Evolutionary conservation across 257 asterid species (phyloP).

Genomic region (Osmanthus fragrans): DNA sequence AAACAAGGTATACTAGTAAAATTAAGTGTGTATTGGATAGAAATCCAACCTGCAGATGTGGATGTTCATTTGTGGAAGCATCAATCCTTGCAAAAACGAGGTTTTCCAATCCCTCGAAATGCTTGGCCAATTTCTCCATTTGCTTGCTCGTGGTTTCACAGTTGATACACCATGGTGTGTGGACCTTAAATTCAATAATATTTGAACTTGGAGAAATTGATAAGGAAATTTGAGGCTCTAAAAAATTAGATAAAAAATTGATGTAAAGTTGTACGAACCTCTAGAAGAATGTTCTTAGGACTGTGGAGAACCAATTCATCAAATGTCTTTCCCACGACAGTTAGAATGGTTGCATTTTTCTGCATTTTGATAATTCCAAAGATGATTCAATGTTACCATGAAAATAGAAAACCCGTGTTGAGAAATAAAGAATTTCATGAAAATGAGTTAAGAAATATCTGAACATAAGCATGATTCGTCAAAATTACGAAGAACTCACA

Average conservation of each 20-base stretch:
- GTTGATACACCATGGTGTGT: conserved; percentile 93
- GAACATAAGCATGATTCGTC: not conserved
- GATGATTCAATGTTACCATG: not conserved
- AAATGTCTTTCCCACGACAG: conserved; percentile 84
- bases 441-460: not conserved
- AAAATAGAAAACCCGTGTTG: not conserved
- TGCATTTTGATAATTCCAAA: conserved; percentile 38
- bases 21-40: not conserved
- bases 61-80: conserved; percentile 88
- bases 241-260: not conserved
- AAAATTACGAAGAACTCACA: conserved; percentile 46
- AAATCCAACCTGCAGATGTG: conserved; percentile 56
- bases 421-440: not conserved
- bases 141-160: conserved; percentile 91
- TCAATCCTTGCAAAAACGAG: conserved; percentile 83
- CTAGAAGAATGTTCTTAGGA: conserved; percentile 65
- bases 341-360: conserved; percentile 61
- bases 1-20: not conserved
- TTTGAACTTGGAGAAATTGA: not conserved
- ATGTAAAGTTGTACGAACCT: conserved; percentile 51
- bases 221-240: not conserved
- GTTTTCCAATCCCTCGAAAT: conserved; percentile 80
- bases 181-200: conserved; percentile 48
- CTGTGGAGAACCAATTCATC: conserved; percentile 68
- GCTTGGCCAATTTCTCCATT: conserved; percentile 91